A percentile compares a stretch with the other conserved stretches of the same genome.
Evolutionary conservation across 345 rosid genomes (phyloP).

Genomic region (Dovyalis caffra): DNA sequence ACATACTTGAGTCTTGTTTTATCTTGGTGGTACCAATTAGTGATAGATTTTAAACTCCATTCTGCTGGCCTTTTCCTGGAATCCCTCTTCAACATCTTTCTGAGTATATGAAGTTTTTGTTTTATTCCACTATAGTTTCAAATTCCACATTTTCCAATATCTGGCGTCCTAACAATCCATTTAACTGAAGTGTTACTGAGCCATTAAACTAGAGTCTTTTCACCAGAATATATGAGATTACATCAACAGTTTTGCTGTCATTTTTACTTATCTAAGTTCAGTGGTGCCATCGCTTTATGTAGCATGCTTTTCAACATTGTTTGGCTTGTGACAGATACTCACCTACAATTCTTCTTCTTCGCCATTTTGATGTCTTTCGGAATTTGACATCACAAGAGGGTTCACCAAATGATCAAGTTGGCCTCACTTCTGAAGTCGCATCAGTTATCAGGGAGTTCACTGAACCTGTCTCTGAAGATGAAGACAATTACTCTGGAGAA

Average conservation of each 20-base stretch:
- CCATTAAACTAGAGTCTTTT: too few species aligned
- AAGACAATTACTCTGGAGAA: conserved; percentile 44
- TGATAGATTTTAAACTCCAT: neutral
- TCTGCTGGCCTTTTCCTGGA: neutral
- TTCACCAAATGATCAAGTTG: conserved; percentile 71
- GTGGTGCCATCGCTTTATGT: neutral
- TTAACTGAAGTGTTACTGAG: too few species aligned
- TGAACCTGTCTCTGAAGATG: conserved; percentile 56
- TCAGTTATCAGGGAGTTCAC: conserved; percentile 81
- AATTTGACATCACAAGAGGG: conserved; percentile 69
- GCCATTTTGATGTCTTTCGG: conserved; percentile 84
- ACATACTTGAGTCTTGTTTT: neutral
- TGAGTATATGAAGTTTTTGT: neutral
- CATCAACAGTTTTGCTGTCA: neutral
- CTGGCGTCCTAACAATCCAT: too few species aligned
- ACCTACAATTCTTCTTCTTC: conserved; percentile 83
- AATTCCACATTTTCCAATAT: too few species aligned
- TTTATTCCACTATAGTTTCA: too few species aligned
- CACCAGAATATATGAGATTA: too few species aligned
- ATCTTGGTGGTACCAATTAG: neutral
- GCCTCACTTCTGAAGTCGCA: conserved; percentile 75
- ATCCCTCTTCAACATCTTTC: neutral
- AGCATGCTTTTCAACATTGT: neutral
- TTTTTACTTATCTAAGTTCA: neutral
- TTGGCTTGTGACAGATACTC: conserved; percentile 55